Evolutionary conservation across 2,329 filamentous ascomycete species (phyloP).

Genomic region (Trichoderma sp.): DNA sequence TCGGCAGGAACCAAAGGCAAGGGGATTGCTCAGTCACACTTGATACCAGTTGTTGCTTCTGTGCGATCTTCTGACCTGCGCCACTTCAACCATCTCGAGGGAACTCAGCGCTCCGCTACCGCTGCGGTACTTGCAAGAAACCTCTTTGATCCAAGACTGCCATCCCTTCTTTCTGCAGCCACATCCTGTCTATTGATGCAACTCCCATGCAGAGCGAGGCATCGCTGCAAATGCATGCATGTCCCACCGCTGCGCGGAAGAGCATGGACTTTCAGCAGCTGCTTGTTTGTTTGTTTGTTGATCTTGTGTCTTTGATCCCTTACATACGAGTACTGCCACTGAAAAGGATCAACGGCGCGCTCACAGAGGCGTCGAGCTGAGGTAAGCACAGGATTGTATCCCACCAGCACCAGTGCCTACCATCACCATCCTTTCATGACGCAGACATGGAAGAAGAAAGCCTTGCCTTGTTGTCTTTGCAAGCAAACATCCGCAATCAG

Average conservation of each 20-base stretch:
- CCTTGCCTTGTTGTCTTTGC: too few relatives aligned
- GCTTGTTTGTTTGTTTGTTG: neutral
- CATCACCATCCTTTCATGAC: too few relatives aligned
- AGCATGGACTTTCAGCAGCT: neutral
- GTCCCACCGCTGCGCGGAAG: neutral
- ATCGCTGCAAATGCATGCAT: neutral
- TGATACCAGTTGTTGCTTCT: too few relatives aligned
- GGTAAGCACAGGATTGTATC: too few relatives aligned
- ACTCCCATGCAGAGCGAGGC: neutral
- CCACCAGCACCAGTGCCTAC: too few relatives aligned
- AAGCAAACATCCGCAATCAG: too few relatives aligned
- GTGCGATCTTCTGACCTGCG: too few relatives aligned
- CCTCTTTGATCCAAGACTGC: neutral
- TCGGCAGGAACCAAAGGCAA: neutral
- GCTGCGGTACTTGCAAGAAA: neutral
- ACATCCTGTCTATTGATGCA: constrained; percentile 10
- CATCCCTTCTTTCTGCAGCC: constrained; percentile 4
- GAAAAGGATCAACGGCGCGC: too few relatives aligned
- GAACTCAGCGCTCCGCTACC: too few relatives aligned
- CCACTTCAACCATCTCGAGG: too few relatives aligned
- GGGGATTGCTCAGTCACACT: too few relatives aligned
- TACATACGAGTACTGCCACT: neutral
- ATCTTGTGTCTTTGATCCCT: neutral
- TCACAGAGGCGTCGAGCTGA: too few relatives aligned
- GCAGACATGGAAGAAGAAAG: neutral